Conservation (phyloP, 768 basidiomycete genomes). For the Kondoa malvinella region DNA sequence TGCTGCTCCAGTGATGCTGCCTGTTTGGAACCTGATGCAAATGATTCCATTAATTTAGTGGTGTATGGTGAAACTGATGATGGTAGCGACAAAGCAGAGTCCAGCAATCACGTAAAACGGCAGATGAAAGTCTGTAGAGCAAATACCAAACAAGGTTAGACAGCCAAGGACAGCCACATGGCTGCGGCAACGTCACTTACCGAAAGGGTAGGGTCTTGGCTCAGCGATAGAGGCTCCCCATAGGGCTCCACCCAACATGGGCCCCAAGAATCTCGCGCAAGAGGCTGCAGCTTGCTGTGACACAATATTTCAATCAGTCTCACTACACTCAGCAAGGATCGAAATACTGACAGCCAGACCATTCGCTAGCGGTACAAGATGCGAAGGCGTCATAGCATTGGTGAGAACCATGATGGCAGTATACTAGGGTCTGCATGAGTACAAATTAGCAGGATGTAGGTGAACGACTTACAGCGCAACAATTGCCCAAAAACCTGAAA, state of each 20-base stretch:
- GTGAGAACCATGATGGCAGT: slow-evolving; percentile 45
- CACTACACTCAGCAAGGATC: no score
- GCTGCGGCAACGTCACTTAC: background rate
- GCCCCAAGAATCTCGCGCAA: slow-evolving; percentile 64
- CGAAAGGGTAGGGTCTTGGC: background rate
- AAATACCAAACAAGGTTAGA: background rate
- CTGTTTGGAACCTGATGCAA: background rate
- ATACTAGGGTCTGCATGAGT: slow-evolving; percentile 53
- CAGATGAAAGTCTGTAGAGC: background rate
- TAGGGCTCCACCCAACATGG: slow-evolving; percentile 37
- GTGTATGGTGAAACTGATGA: background rate
- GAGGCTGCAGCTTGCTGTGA: slow-evolving; percentile 89
- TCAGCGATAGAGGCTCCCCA: slow-evolving; percentile 39
- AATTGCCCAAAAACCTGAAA: slow-evolving; percentile 15
- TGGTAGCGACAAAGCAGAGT: background rate
- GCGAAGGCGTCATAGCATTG: slow-evolving; percentile 67
- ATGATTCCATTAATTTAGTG: background rate
- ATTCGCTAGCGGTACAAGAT: slow-evolving; percentile 75
- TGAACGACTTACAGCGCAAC: slow-evolving; percentile 14
- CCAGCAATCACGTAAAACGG: background rate
- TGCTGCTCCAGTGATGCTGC: no score
- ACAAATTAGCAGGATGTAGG: slow-evolving; percentile 55
- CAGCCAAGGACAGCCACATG: background rate
- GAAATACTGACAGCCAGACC: no score
- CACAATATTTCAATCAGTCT: no score